A percentile compares a stretch with the other conserved stretches of the same genome.
Conservation (phyloP, 345 rosid genomes). For the Salix udensis region DNA sequence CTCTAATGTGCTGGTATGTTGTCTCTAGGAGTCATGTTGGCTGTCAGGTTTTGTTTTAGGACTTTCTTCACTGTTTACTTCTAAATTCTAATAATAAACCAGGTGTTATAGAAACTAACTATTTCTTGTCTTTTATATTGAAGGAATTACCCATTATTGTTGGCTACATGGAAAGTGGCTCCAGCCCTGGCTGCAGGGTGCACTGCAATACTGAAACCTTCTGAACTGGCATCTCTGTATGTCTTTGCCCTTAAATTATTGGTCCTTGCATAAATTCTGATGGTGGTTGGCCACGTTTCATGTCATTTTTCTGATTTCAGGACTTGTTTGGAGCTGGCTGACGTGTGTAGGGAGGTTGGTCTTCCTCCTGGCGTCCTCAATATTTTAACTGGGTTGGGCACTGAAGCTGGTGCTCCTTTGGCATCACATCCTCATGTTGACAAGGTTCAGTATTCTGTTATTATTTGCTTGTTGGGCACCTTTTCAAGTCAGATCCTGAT, state of each 20-base stretch:
- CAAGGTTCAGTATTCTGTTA: conserved; percentile 51
- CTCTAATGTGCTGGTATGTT: background rate
- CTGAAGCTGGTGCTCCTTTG: conserved; percentile 96
- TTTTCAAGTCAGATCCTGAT: conserved; percentile 17
- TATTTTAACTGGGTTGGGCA: conserved; percentile 86
- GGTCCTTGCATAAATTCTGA: conserved; percentile 8
- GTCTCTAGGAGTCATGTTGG: background rate
- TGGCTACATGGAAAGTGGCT: conserved; percentile 98
- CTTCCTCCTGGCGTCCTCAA: conserved; percentile 97
- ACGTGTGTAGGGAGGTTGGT: conserved; percentile 78
- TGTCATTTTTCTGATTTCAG: conserved; percentile 39
- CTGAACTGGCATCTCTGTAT: conserved; percentile 83
- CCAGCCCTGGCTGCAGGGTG: conserved; percentile 99
- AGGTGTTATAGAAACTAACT: conserved; percentile 3
- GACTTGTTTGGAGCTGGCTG: conserved; percentile 97
- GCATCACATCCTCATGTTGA: conserved; percentile 87
- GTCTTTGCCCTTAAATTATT: conserved; percentile 20
- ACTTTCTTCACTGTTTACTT: background rate
- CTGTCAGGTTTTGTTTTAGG: background rate
- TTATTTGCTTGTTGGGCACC: conserved; percentile 1
- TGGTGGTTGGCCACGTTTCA: conserved; percentile 2
- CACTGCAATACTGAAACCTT: conserved; percentile 82
- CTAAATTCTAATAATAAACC: background rate
- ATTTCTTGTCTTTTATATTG: conserved; percentile 23
- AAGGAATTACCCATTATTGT: conserved; percentile 93